These are phyloP conservation scores for Nepenthes alata DNA, from an alignment of 179 eudicot species.

Conservation along the genomic window DNA sequence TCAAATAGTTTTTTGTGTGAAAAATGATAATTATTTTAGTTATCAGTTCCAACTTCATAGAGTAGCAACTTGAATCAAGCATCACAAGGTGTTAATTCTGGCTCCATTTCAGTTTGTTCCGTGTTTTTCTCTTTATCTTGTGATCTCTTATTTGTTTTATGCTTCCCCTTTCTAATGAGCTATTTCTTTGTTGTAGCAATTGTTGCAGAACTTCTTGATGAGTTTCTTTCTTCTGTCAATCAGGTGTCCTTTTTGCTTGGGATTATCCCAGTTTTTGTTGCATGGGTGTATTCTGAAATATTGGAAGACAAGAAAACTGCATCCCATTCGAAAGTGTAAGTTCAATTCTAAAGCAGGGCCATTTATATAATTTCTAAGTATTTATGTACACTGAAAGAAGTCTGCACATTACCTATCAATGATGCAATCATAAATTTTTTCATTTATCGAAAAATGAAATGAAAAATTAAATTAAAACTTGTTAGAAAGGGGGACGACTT, in stretches of 20 bases:
- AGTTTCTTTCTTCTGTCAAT: background rate
- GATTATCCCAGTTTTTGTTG: slow-evolving; percentile 58
- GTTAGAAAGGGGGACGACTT: no score
- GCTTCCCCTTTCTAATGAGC: background rate
- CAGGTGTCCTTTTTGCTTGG: slow-evolving; percentile 94
- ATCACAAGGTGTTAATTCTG: no score
- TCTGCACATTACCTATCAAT: background rate
- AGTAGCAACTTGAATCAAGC: no score
- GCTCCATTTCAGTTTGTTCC: no score
- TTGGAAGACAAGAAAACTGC: slow-evolving; percentile 69
- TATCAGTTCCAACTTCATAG: no score
- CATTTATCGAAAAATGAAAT: no score
- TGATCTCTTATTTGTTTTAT: background rate
- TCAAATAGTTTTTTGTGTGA: no score
- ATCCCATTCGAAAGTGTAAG: slow-evolving; percentile 78
- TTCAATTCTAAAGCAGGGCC: slow-evolving; percentile 4
- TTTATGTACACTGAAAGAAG: no score
- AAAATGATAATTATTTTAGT: no score
- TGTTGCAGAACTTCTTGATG: background rate
- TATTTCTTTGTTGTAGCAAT: background rate
- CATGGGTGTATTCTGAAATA: slow-evolving; percentile 82
- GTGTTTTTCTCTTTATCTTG: no score
- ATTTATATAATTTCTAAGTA: background rate
- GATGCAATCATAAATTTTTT: no score
- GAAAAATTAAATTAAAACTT: no score